Evolutionary conservation across 768 basidiomycete species (phyloP), one percentile per base, ranked within the genome.

Genomic region (Lactarius hatsudake): DNA sequence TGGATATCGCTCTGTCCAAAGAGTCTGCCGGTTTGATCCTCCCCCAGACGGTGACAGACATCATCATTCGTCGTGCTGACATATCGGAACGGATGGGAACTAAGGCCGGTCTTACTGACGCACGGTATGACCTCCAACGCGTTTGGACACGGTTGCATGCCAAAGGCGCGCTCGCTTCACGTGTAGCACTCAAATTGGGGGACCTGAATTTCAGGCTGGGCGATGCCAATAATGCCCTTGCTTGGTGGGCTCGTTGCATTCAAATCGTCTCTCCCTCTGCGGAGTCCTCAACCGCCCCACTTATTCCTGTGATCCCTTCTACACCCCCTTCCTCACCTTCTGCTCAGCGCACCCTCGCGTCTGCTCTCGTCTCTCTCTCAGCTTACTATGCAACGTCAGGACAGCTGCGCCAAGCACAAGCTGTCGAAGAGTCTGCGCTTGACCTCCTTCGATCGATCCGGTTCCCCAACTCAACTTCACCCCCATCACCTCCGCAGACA

Each of bases 211-310:
- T 79, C 60, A 81, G 86, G 42, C 75, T 90, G 30, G 85, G 85
- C 7, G 78, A 85, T 28, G 70, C 75, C 10, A 77, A 79, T 10
- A 83, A 83, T 54, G 89, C 89, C 5, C 71, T 88, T 54, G 72
- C 77, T 32, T 92, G 90, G 91, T 93, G 90, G 91, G 73, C 78
- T 10, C 82, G 83, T 51, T 81, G 88, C 15, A 78, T 89, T 32
- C 75, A 79, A 55, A 76, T 90, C 30, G 58, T 59, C 13, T 56
- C 59, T 34, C 77, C 79, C 18, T 74, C 77, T 65, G 80, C 78
- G n/a, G 73, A 73, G 4, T 68, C 71, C 12, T 40, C 73, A 48
- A 54, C 67, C 42, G 65, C 71, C 62, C 20, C 64, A 5, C 64
- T 45, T 10, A 26, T 60, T 59, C 74, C 75, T 26, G 34, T 66